phyloP scores from a whole-genome alignment of 1,139 yeast genomes.

The Geotrichum candidum region DNA sequence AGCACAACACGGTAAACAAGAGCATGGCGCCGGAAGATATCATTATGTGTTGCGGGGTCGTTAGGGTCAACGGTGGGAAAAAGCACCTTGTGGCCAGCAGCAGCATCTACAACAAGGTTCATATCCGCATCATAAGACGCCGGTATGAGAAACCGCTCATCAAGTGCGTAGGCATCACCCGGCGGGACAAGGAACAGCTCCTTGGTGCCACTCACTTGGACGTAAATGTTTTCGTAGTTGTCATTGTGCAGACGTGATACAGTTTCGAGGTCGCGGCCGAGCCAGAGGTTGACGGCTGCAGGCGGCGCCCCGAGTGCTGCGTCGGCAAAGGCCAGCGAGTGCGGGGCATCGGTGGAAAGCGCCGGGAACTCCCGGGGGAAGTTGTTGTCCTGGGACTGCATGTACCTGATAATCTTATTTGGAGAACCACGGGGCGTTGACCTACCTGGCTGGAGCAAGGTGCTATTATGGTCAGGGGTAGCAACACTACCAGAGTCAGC shows the following conservation, averaged over 20 bases:
- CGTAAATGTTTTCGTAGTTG: conserved; percentile 38
- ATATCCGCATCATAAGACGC: conserved; percentile 5
- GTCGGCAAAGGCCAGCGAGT: conserved; percentile 26
- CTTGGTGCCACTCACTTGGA: conserved; percentile 35
- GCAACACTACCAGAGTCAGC: neutral
- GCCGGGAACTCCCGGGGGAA: conserved; percentile 27
- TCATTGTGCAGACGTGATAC: conserved; percentile 38
- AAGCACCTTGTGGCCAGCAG: conserved; percentile 17
- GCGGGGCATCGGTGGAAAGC: conserved; percentile 23
- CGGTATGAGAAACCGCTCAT: conserved; percentile 24
- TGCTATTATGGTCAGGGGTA: neutral
- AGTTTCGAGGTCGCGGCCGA: conserved; percentile 32
- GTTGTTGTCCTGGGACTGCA: conserved; percentile 38
- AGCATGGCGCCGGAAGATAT: conserved; percentile 22
- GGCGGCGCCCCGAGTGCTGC: conserved; percentile 29
- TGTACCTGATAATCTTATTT: conserved; percentile 28
- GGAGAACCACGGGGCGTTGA: neutral
- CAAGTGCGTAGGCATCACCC: conserved; percentile 29
- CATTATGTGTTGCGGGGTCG: conserved; percentile 20
- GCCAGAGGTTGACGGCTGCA: conserved; percentile 38
- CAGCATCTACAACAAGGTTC: neutral
- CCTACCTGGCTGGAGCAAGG: neutral
- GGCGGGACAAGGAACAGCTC: conserved; percentile 37
- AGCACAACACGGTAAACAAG: conserved; percentile 30
- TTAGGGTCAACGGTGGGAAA: conserved; percentile 36